A percentile compares a stretch with the other conserved stretches of the same genome.
These are phyloP conservation scores for Lathyrus aphaca DNA, from an alignment of 306 rosid genomes.

Conservation along the genomic window DNA sequence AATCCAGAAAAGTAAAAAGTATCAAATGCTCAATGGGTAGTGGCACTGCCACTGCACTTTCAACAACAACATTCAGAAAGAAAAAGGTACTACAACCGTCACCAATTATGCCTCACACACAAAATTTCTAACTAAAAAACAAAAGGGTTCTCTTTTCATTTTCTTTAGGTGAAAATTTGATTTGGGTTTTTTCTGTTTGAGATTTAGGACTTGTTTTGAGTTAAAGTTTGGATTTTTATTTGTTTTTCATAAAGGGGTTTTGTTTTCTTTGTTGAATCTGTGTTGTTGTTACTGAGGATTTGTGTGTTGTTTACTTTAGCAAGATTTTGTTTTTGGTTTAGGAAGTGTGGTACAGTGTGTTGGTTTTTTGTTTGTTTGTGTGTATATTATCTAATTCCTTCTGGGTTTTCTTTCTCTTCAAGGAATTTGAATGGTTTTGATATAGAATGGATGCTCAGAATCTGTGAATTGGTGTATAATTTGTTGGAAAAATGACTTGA, in stretches of 20 bases:
- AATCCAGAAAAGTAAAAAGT: conserved; percentile 16
- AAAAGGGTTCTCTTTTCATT: conserved; percentile 31
- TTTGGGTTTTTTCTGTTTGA: conserved; percentile 32
- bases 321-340: conserved; percentile 18
- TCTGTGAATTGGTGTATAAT: conserved; percentile 35
- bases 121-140: conserved; percentile 44
- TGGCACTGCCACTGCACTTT: conserved; percentile 36
- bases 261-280: conserved; percentile 23
- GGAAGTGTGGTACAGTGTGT: background rate
- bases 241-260: background rate
- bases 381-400: conserved; percentile 32
- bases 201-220: conserved; percentile 21
- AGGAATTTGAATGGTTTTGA: conserved; percentile 33
- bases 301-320: conserved; percentile 25
- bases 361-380: conserved; percentile 3
- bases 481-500: conserved; percentile 31
- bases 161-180: conserved; percentile 2
- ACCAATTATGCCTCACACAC: conserved; percentile 47
- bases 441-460: conserved; percentile 13
- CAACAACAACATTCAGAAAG: conserved; percentile 9
- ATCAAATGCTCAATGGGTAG: conserved; percentile 45
- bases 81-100: conserved; percentile 34
- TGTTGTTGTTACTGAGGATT: conserved; percentile 9
- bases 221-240: conserved; percentile 25
- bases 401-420: conserved; percentile 30